Conservation (phyloP, 306 rosid species). For the Prunus dulcis region DNA sequence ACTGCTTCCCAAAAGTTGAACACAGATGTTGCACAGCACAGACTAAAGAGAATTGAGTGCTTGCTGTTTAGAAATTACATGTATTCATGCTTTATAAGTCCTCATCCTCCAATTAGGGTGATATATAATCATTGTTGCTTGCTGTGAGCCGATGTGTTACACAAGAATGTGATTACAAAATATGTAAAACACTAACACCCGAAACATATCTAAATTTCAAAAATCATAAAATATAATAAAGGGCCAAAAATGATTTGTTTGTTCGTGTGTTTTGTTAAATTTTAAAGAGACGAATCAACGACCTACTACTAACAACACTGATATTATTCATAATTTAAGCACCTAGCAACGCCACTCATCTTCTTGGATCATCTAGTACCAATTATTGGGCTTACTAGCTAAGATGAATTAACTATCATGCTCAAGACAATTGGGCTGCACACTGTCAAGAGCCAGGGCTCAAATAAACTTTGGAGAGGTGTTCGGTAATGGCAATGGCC, state of each 20-base stretch:
- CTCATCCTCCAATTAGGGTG: neutral
- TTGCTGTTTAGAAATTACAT: neutral
- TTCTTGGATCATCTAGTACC: neutral
- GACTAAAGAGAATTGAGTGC: neutral
- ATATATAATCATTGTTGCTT: neutral
- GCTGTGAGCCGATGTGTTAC: neutral
- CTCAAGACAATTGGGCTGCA: no score
- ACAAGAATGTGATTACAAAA: neutral
- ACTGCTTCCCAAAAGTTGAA: constrained; percentile 12
- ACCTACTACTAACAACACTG: rapidly evolving
- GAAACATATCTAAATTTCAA: neutral
- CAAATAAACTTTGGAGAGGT: no score
- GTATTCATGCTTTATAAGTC: no score
- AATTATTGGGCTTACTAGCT: neutral
- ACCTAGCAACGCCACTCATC: no score
- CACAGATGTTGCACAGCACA: neutral
- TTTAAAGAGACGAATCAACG: no score
- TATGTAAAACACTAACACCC: no score
- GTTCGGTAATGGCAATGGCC: no score
- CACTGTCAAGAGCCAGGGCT: no score
- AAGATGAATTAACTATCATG: neutral
- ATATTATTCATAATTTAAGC: no score
- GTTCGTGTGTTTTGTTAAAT: no score
- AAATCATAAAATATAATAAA: no score
- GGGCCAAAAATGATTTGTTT: no score